Evolutionary conservation across 1,139 yeast genomes (phyloP).

Genomic region (Lodderomyces theae): DNA sequence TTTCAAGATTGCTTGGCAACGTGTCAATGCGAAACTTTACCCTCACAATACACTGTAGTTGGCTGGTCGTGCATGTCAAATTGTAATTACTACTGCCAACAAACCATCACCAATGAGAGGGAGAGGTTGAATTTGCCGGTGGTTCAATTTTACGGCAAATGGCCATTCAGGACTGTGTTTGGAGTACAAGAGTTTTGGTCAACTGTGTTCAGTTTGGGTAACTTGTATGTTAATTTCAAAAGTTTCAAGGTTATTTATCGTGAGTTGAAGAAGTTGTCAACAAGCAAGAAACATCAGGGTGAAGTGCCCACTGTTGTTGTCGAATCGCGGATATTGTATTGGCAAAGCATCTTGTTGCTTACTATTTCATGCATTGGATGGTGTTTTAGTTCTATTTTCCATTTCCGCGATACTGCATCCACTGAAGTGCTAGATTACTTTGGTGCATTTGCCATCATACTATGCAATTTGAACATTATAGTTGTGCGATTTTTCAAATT

Average conservation of each 20-base stretch:
- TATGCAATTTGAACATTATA: slow-evolving; percentile 39
- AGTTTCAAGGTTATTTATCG: slow-evolving; percentile 28
- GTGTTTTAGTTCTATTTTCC: slow-evolving; percentile 40
- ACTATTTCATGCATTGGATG: slow-evolving; percentile 37
- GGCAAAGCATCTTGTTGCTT: slow-evolving; percentile 32
- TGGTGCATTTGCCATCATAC: slow-evolving; percentile 43
- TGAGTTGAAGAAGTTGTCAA: slow-evolving; percentile 17
- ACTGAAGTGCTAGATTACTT: slow-evolving; percentile 46
- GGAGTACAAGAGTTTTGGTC: slow-evolving; percentile 42
- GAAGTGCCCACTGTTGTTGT: background rate
- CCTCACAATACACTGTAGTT: slow-evolving; percentile 9
- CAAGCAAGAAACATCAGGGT: background rate
- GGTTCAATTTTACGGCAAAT: slow-evolving; percentile 46
- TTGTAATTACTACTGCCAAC: slow-evolving; percentile 45
- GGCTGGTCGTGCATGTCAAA: slow-evolving; percentile 40
- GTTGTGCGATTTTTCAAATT: slow-evolving; percentile 31
- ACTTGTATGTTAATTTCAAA: slow-evolving; percentile 34
- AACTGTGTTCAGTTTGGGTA: slow-evolving; percentile 37
- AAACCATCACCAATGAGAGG: slow-evolving; percentile 30
- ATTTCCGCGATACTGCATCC: slow-evolving; percentile 35
- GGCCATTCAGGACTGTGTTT: slow-evolving; percentile 42
- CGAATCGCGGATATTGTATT: slow-evolving; percentile 25
- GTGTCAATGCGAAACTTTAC: slow-evolving; percentile 14
- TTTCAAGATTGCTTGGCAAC: slow-evolving; percentile 22
- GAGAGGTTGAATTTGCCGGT: slow-evolving; percentile 20